Base-by-base conservation (phyloP, 495 filamentous ascomycete species). In the Articulospora tetracladia region DNA sequence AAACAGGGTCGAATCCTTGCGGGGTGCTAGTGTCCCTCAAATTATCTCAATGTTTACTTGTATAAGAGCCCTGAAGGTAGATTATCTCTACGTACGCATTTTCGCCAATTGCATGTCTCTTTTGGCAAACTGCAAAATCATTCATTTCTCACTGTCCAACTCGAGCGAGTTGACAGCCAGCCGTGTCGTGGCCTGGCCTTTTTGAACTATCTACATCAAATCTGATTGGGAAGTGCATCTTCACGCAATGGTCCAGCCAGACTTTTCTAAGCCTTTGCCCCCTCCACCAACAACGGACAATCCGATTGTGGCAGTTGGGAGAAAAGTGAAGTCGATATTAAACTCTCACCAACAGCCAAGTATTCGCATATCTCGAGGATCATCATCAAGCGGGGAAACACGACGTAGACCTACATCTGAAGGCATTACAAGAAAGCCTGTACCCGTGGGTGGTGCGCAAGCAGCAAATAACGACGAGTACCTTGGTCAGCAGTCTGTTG, bases 231-330 rank as follows among this genome's bases (percentile, higher is more conserved):
- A n/a, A n/a, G n/a, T n/a, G n/a, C n/a, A n/a, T n/a, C n/a, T 49
- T 20, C 27, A 24, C 19, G 27, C 59, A 52, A 62, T 62, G 59
- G 48, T 46, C 57, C 59, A 46, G 19, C 59, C 44, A 41, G 28
- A 30, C n/a, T 10, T 39, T 2, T 55, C 51, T 10, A 25, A 61
- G 39, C 51, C 24, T 53, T 53, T 24, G 0, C 23, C 51, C 1
- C 25, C 24, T 15, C 32, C 34, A 20, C 46, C 53, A 23, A 46
- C 59, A 26, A 57, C 53, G 28, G 59, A 52, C 20, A 62, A 62
- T 44, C 59, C 59, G 41, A 27, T 62, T 32, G 54, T 57, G 10
- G 59, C 53, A 15, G 48, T 62, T 51, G 59, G 59, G 25, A 46
- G 59, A 17, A 62, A 62, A 22, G 59, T 62, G 17, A 62, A 62